Percentiles rank a stretch among this genome's conserved stretches.
phyloP scores from a whole-genome alignment of 768 basidiomycete genomes.

The Podaxis carcinomalis region DNA sequence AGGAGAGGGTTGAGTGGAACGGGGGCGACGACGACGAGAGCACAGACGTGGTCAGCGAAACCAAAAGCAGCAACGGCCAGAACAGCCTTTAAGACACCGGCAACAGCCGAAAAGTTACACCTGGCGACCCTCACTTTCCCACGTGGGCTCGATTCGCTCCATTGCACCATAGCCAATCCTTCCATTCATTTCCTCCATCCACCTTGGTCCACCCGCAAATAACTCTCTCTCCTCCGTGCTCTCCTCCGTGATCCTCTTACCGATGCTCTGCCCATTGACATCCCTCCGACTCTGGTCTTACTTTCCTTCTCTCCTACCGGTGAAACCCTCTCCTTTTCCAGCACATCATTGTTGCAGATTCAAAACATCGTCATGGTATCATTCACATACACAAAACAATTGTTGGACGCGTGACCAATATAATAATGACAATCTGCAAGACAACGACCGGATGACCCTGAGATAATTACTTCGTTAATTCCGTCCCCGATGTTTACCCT shows the following conservation, averaged over 20 bases:
- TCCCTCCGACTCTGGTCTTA: not conserved
- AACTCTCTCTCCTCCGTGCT: not conserved
- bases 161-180: not conserved
- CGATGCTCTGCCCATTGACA: not conserved
- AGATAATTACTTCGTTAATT: not conserved
- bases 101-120: not conserved
- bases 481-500: not conserved
- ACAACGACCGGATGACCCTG: not conserved
- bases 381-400: not conserved
- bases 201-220: not conserved
- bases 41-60: conserved; percentile 6
- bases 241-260: not conserved
- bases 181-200: not conserved
- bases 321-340: not conserved
- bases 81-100: conserved; percentile 4
- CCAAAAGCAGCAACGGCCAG: not conserved
- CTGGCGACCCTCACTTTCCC: conserved; percentile 1
- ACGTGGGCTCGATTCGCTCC: not conserved
- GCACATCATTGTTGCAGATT: not conserved
- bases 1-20: conserved; percentile 15
- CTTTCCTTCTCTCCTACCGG: not conserved
- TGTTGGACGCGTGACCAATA: not conserved
- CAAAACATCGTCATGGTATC: not conserved
- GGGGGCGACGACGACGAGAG: conserved; percentile 12
- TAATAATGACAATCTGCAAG: not conserved